Evolutionary conservation across 2,329 filamentous ascomycete species (phyloP), one percentile per base, ranked within the genome.

Genomic region (Huntiella omanensis): DNA sequence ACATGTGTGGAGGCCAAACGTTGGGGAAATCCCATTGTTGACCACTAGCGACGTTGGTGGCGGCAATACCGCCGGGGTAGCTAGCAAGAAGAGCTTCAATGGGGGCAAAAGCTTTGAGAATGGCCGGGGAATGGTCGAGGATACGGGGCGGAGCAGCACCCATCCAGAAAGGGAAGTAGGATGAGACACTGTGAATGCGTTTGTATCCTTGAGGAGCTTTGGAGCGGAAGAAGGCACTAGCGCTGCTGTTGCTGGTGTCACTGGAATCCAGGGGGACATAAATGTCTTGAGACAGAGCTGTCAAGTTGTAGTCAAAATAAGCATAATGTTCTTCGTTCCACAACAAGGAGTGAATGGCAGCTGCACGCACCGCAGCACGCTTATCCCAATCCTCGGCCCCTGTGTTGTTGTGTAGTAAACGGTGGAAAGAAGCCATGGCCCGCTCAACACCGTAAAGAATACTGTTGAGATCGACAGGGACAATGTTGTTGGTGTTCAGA

Each of bases 21-120:
- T 75, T 80, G 0, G 76, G 76, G 56, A 79, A 69, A 47, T 82
- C 77, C 77, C 77, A 82, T 55, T 81, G 77, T 62, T 81, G 70
- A 11, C 70, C 71, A 0, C 75, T 73, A 40, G 58, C 54, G 48
- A 74, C 61, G 54, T 80, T 80, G 3, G 75, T 78, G 0, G 77
- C 72, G 2, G 75, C 66, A 39, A 80, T 71, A 33, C 69, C 75
- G 33, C 77, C 77, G 0, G 59, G 57, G 10, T 67, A 65, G 28
- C 59, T 56, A 8, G 70, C 63, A 4, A 81, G 67, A 33, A 73
- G 67, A 46, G 62, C 57, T 1, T 62, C 60, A 2, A 82, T 66
- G 38, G 71, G 71, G 12, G 62, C 56, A 53, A 67, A 81, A 0
- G 68, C 70, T 13, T 59, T 63, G 46, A 66, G 64, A 17, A 81